These are phyloP conservation scores for Mortierella sp. DNA, from an alignment of 371 early-diverging fungal species.

Conservation along the genomic window DNA sequence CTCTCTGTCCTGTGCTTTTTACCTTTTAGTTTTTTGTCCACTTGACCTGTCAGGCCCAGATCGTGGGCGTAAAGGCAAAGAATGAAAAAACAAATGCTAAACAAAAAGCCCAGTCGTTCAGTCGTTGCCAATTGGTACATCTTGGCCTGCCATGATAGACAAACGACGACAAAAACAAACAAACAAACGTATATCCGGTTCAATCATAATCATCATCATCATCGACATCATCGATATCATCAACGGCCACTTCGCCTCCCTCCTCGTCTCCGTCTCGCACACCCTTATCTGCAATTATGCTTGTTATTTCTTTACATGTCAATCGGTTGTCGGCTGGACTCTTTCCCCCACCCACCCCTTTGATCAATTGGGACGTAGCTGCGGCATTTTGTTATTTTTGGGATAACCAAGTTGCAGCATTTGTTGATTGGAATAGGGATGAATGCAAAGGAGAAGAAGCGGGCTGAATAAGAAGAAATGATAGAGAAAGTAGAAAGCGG, in stretches of 20 bases:
- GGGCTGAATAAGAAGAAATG: not conserved
- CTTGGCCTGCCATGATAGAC: too few relatives aligned
- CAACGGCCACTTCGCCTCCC: too few relatives aligned
- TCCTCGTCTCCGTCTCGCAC: not conserved
- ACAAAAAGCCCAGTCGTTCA: not conserved
- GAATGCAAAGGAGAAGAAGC: not conserved
- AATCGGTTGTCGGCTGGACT: conserved; percentile 6
- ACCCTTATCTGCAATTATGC: too few relatives aligned
- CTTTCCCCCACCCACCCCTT: too few relatives aligned
- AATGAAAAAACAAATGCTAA: not conserved
- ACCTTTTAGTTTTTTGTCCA: not conserved
- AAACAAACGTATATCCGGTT: not conserved
- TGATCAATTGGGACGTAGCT: not conserved
- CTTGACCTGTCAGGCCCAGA: not conserved
- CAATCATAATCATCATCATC: conserved; percentile 1
- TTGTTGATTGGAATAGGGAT: too few relatives aligned
- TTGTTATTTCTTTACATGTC: not conserved
- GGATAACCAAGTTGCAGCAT: too few relatives aligned
- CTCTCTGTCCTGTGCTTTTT: too few relatives aligned
- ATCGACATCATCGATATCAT: not conserved
- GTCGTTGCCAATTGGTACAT: too few relatives aligned
- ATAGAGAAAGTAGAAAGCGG: not conserved
- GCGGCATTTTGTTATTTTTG: not conserved
- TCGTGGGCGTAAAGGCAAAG: conserved; percentile 5
- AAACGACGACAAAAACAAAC: not conserved